Evolutionary conservation across 2,329 filamentous ascomycete genomes (phyloP).

Genomic region (Paracoccidioides lutzii): DNA sequence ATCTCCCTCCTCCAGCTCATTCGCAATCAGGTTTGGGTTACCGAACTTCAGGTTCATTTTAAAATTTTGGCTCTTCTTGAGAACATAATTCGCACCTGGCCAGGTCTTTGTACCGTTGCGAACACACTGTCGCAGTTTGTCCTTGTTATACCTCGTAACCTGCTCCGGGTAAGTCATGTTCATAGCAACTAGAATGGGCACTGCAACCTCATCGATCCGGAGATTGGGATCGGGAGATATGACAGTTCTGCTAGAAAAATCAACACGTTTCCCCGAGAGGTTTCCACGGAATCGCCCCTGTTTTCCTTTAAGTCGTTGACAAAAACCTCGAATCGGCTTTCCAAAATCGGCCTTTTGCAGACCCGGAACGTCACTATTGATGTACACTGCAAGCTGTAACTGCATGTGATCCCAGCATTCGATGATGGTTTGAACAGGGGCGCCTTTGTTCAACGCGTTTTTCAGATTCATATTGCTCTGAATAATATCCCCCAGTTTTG

Average conservation of each 20-base stretch:
- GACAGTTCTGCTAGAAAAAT: slow-evolving; percentile 94
- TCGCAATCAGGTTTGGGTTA: slow-evolving; percentile 57
- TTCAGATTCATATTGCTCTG: slow-evolving; percentile 81
- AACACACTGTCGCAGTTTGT: slow-evolving; percentile 64
- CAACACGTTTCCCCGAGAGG: slow-evolving; percentile 92
- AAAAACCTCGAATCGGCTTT: slow-evolving; percentile 84
- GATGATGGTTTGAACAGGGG: slow-evolving; percentile 79
- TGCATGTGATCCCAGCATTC: slow-evolving; percentile 98
- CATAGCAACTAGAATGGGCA: slow-evolving; percentile 83
- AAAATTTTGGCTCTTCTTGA: slow-evolving; percentile 57
- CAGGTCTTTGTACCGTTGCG: slow-evolving; percentile 63
- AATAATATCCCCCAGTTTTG: slow-evolving; percentile 92
- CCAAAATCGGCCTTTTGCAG: slow-evolving; percentile 78
- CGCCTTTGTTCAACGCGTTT: slow-evolving; percentile 68
- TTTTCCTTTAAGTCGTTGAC: slow-evolving; percentile 90
- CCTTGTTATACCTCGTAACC: slow-evolving; percentile 71
- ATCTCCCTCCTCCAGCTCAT: slow-evolving; percentile 67
- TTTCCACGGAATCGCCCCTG: slow-evolving; percentile 96
- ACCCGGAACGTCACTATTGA: slow-evolving; percentile 91
- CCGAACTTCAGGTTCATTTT: slow-evolving; percentile 66
- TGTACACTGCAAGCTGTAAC: slow-evolving; percentile 90
- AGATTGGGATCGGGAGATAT: slow-evolving; percentile 96
- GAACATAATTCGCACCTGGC: slow-evolving; percentile 75
- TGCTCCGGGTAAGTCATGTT: slow-evolving; percentile 92
- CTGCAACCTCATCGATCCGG: slow-evolving; percentile 82